These are phyloP conservation scores for Quercus robur DNA, from an alignment of 306 rosid species.

Conservation along the genomic window DNA sequence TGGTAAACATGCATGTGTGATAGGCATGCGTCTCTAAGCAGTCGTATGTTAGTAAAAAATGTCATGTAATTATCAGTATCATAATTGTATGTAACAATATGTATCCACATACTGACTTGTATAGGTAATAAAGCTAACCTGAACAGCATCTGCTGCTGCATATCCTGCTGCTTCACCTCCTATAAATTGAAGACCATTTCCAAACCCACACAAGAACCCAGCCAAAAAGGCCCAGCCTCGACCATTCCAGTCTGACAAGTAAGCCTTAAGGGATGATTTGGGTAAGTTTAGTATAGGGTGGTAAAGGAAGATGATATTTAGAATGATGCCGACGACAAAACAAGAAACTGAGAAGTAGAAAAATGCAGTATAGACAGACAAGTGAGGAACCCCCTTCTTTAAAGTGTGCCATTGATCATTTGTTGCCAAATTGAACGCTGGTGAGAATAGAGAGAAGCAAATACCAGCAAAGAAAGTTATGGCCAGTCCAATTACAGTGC, in stretches of 20 bases:
- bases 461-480: slow-evolving; percentile 74
- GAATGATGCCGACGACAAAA: slow-evolving; percentile 59
- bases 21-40: neutral
- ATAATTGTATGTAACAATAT: neutral
- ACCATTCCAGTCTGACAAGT: slow-evolving; percentile 76
- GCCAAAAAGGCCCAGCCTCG: slow-evolving; percentile 92
- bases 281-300: slow-evolving; percentile 68
- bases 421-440: slow-evolving; percentile 92
- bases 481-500: slow-evolving; percentile 57
- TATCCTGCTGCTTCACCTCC: slow-evolving; percentile 99
- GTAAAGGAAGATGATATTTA: slow-evolving; percentile 75
- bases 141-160: slow-evolving; percentile 98
- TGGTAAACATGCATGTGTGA: slow-evolving; percentile 68
- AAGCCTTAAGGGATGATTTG: slow-evolving; percentile 70
- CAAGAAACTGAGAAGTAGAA: slow-evolving; percentile 83
- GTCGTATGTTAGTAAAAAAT: neutral
- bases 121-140: slow-evolving; percentile 46
- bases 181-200: slow-evolving; percentile 94
- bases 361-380: slow-evolving; percentile 78
- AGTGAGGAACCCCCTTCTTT: slow-evolving; percentile 66
- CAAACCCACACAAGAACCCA: slow-evolving; percentile 85
- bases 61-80: neutral
- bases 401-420: slow-evolving; percentile 89
- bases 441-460: slow-evolving; percentile 87
- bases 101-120: neutral